Base-by-base conservation (phyloP, 371 early-diverging fungal species). In the Polyrhizophydium stewartii region DNA sequence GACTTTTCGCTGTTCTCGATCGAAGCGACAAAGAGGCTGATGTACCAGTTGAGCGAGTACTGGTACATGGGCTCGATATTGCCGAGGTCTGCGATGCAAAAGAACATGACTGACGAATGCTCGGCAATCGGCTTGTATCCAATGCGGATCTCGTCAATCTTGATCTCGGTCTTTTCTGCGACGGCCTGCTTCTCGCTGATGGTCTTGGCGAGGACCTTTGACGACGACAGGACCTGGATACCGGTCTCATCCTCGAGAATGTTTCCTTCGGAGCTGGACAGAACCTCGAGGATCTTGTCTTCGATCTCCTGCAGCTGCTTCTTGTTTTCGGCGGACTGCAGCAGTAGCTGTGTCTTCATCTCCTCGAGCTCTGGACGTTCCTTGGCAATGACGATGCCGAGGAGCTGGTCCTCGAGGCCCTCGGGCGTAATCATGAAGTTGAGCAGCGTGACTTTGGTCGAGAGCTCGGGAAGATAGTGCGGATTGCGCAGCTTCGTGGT, bases 51-150 rank as follows among this genome's bases (percentile, higher is more conserved):
- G 7, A 81, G 63, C 5, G 77, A 77, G 62, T 81, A 81, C 53
- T 81, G 82, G 59, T 81, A 81, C 82, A 81, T 81, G 28, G 82
- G 82, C 58, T 81, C 82, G 62, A 81, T 81, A 60, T 73, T 78
- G 16, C 75, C 79, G 12, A 81, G 70, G 31, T 81, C 78, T 0
- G 82, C 78, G 30, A 81, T 77, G 60, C 82, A 81, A 58, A 81
- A 81, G 65, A 81, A 81, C 25, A 81, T 62, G 31, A 70, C 46
- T 0, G 82, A 76, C 10, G 78, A 69, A 52, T 77, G 71, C 9
- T 63, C 58, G 3, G 82, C 82, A 57, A 81, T 81, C 9, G 82
- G 73, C 52, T 66, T 75, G 66, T 81, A 81, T 12, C 76, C 76
- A 31, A 81, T 60, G 28, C 82, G 77, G 45, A 77, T 81, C 64